Evolutionary conservation across 331 rosid species (phyloP).

Genomic region (Malus hybrid): DNA sequence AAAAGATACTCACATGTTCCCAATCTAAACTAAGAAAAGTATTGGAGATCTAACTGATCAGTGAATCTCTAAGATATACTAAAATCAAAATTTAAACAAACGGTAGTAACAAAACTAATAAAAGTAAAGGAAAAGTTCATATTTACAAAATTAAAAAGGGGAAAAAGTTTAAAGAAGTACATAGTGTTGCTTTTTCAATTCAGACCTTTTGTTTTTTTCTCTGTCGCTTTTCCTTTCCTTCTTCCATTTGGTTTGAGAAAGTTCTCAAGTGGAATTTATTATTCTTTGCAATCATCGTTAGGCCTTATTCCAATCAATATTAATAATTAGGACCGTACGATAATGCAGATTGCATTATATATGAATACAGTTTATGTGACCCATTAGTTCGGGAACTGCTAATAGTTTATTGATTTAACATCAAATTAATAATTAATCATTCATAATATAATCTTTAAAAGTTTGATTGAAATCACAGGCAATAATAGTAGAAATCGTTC

Average conservation of each 20-base stretch:
- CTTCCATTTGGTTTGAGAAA: neutral
- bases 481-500: neutral
- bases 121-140: neutral
- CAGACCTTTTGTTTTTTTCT: neutral
- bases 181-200: neutral
- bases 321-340: neutral
- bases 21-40: neutral
- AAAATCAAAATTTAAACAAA: too few species aligned
- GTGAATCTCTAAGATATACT: neutral
- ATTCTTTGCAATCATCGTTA: neutral
- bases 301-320: neutral
- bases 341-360: neutral
- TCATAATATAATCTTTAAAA: neutral
- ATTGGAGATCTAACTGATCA: neutral
- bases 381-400: neutral
- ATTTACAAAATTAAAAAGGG: neutral
- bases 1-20: neutral
- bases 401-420: neutral
- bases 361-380: neutral
- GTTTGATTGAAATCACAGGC: neutral
- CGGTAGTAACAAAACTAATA: too few species aligned
- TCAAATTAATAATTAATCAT: neutral
- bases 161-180: too few species aligned
- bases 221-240: neutral
- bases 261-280: neutral